phyloP scores from a whole-genome alignment of 2,329 filamentous ascomycete genomes.

The Myriosclerotinia duriaeana region DNA sequence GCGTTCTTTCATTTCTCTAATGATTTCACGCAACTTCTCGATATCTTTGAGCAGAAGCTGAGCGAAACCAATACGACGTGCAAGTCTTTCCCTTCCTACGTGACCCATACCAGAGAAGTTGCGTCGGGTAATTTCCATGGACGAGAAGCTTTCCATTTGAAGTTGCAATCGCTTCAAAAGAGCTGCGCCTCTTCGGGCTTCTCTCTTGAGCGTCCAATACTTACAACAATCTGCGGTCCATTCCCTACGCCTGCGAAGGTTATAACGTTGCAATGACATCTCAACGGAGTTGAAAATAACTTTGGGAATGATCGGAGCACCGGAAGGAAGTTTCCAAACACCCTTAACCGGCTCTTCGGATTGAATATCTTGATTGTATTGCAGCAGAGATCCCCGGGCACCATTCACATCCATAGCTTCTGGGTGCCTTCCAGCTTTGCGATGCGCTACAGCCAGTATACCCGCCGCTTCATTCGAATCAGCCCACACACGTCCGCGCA shows the following conservation, averaged over 20 bases:
- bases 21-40: conserved; percentile 69
- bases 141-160: conserved; percentile 94
- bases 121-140: conserved; percentile 92
- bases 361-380: conserved; percentile 39
- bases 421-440: conserved; percentile 63
- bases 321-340: conserved; percentile 90
- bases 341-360: conserved; percentile 59
- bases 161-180: conserved; percentile 89
- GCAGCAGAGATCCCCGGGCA: conserved; percentile 75
- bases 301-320: conserved; percentile 89
- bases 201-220: conserved; percentile 96
- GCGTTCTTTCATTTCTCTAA: conserved; percentile 69
- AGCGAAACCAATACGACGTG: conserved; percentile 85
- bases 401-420: conserved; percentile 80
- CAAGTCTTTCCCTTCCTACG: conserved; percentile 72
- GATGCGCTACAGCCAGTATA: conserved; percentile 72
- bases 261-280: conserved; percentile 77
- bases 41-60: conserved; percentile 74
- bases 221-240: conserved; percentile 91
- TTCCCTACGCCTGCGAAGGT: conserved; percentile 82
- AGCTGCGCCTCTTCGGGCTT: conserved; percentile 86
- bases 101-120: conserved; percentile 96
- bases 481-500: conserved; percentile 88
- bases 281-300: conserved; percentile 85
- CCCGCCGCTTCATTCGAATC: conserved; percentile 83